Base-by-base conservation (phyloP, 2,329 filamentous ascomycete genomes). In the Magnaporthales sp. region DNA sequence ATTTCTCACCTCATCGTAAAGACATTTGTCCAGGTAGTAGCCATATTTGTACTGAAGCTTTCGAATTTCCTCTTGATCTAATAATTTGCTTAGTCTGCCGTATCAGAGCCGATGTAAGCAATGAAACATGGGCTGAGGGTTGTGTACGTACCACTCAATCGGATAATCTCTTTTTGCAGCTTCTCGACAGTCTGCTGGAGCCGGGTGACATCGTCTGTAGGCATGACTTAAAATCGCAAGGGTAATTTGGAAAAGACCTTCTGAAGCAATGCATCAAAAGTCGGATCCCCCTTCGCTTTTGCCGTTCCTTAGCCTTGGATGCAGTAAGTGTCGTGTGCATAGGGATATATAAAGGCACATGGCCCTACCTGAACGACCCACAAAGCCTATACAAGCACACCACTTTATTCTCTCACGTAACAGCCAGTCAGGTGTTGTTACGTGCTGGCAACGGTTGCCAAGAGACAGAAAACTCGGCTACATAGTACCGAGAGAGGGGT, bases 11-110 rank as follows among this genome's bases (percentile, higher is more conserved):
- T 86, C 82, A 69, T 84, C 79, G 74, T 85, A 86, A 1, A 86
- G 76, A 68, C 83, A 86, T 69, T 86, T 86, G 75, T 86, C 84
- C 29, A 86, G 77, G 71, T 86, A 86, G 73, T 86, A 86, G 29
- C 83, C 84, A 73, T 86, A 86, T 68, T 83, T 85, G 77, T 82
- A 83, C 71, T 86, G 83, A 3, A 82, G 78, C 71, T 84, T 85
- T 67, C 81, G 80, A 62, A 85, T 79, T 69, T 85, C 81, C 46
- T 82, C 80, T 72, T 85, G 81, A 67, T 84, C 83, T 83, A 65
- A 6, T 0, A 22, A 13, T 46, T 46, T 46, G 38, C 38, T 46
- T 46, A 7, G 15, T 19, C 8, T 46, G n/a, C 9, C 19, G 38
- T 19, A 8, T 46, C 15, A 46, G 38, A 46, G n/a, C 13, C 3